phyloP scores from a whole-genome alignment of 1,139 yeast genomes.

The Saccharomyces hybrid region DNA sequence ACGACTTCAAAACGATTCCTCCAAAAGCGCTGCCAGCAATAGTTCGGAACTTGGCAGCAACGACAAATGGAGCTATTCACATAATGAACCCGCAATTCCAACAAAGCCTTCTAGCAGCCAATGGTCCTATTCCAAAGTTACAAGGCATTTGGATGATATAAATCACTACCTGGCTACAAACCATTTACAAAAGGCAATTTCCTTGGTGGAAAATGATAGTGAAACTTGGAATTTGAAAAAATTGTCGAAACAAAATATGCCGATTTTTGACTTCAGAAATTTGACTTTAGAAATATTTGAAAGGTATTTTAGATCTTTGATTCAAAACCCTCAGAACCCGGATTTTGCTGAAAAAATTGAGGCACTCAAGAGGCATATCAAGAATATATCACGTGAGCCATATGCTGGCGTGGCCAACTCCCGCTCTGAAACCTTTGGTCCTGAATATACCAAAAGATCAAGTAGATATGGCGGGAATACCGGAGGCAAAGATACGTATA shows the following conservation, averaged over 20 bases:
- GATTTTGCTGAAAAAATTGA: constrained; percentile 13
- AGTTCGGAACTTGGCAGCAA: background rate
- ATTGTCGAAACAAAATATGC: constrained; percentile 7
- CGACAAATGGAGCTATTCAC: background rate
- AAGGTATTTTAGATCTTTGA: constrained; percentile 13
- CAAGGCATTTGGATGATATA: constrained; percentile 19
- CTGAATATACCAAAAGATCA: background rate
- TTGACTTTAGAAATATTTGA: constrained; percentile 11
- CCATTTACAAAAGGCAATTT: constrained; percentile 12
- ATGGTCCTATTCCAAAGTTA: constrained; percentile 17
- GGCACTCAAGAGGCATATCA: constrained; percentile 4
- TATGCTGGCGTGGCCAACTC: background rate
- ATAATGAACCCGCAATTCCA: background rate
- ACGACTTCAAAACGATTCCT: constrained; percentile 12
- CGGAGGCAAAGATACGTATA: background rate
- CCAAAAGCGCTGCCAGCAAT: background rate
- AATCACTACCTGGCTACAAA: constrained; percentile 12
- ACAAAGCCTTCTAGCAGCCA: background rate
- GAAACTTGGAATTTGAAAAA: constrained; percentile 7
- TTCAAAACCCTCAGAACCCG: constrained; percentile 10
- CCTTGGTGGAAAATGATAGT: constrained; percentile 12
- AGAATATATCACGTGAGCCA: background rate
- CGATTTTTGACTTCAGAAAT: constrained; percentile 12
- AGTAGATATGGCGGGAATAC: background rate
- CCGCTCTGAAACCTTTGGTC: background rate